Base-by-base conservation (phyloP, 352 stramenopile genomes). In the Globisporangium lucens region DNA sequence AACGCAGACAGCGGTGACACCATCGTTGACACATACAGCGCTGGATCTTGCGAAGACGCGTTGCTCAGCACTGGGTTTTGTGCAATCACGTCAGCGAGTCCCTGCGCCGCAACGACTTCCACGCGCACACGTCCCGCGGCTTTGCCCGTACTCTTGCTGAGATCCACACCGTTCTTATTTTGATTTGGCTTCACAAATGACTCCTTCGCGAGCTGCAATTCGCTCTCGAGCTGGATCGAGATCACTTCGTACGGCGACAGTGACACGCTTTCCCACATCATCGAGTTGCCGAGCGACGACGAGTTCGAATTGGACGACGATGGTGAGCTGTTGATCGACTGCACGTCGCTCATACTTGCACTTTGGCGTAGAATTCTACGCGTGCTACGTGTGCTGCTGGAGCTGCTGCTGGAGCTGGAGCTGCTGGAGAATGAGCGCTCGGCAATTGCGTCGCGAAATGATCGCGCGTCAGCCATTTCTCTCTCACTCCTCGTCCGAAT, bases 81-180 rank as follows among this genome's bases (percentile, higher is more conserved):
- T 6, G 68, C 56, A 60, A 80, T 71, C 33, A 78, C 73, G 53
- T 71, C 38, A 27, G 53, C 66, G 71, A 78, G 27, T 60, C 75
- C 68, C 72, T 88, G 22, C 38, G 76, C 84, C 2, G 68, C 63
- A 22, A 89, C 59, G 22, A 94, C 82, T 43, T 83, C 71, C 63
- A 95, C 74, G 8, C 58, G 72, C 33, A 91, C 63, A 27, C 71
- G 62, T 6, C 87, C 87, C 27, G 72, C 71, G 24, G 84, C 85
- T 62, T 90, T 93, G 56, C 80, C 74, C 27, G 82, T 82, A 51
- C 67, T 76, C 52, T 70, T 43, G 52, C 85, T 66, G 38, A 93
- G 30, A 64, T 95, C 87, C 35, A 95, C 78, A n/a, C 84, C 87
- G 46, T 92, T 71, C 71, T 85, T 90, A 73, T 95, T 95, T 66